Conservation (phyloP, 2,329 filamentous ascomycete genomes). For the Nemania sp. region DNA sequence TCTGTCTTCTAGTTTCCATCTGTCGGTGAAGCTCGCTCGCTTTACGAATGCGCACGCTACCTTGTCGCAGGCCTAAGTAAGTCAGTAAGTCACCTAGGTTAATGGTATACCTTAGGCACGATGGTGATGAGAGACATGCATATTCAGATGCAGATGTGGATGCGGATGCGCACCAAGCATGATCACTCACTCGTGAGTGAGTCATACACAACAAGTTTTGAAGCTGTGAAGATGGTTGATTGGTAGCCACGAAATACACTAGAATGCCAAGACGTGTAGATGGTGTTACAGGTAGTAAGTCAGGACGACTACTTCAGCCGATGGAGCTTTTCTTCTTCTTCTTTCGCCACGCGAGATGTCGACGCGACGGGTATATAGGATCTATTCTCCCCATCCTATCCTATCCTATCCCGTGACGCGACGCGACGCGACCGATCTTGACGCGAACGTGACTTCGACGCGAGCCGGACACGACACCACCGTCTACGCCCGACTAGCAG, state of each 20-base stretch:
- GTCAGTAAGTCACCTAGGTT: too few relatives aligned
- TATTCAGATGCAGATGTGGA: conserved; percentile 4
- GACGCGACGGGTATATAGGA: too few relatives aligned
- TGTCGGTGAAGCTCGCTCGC: conserved; percentile 19
- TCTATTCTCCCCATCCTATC: neutral
- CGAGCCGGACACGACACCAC: too few relatives aligned
- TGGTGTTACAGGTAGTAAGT: too few relatives aligned
- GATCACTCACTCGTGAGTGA: conserved; percentile 26
- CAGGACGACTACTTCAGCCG: neutral
- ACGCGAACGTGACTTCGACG: too few relatives aligned
- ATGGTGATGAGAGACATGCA: neutral
- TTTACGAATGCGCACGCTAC: neutral
- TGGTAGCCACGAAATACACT: too few relatives aligned
- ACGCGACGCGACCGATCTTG: too few relatives aligned
- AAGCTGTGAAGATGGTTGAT: neutral
- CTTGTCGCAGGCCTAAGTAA: neutral
- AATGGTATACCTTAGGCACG: too few relatives aligned
- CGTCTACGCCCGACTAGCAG: too few relatives aligned
- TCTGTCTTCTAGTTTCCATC: neutral
- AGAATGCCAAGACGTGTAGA: neutral
- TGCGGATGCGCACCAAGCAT: too few relatives aligned
- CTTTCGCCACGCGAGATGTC: neutral
- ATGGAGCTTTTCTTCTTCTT: conserved; percentile 1
- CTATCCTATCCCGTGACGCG: too few relatives aligned
- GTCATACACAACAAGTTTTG: too few relatives aligned